Conservation (phyloP, 371 early-diverging fungal species). For the Nosema granulosis region DNA sequence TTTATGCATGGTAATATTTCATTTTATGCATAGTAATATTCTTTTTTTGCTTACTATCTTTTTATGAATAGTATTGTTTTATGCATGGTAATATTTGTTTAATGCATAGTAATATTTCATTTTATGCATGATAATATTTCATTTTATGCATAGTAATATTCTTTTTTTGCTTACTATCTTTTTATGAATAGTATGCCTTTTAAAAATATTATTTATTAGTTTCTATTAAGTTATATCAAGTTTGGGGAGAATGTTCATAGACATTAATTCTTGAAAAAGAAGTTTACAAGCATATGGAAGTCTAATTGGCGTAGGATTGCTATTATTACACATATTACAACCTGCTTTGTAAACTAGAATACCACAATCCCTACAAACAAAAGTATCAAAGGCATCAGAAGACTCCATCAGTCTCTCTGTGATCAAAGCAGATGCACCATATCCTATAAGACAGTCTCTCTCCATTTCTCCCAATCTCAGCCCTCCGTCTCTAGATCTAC, state of each 20-base stretch:
- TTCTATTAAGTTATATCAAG: conserved; percentile 58
- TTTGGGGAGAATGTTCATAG: conserved; percentile 88
- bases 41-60: too few species aligned
- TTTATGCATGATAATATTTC: too few species aligned
- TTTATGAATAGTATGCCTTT: too few species aligned
- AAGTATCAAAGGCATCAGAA: conserved; percentile 83
- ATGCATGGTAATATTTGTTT: too few species aligned
- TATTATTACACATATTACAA: conserved; percentile 73
- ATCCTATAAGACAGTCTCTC: conserved; percentile 89
- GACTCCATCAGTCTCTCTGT: conserved; percentile 87
- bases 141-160: too few species aligned
- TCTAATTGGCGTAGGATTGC: conserved; percentile 77
- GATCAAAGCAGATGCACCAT: conserved; percentile 84
- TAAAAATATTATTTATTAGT: too few species aligned
- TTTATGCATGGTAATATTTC: too few species aligned
- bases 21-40: too few species aligned
- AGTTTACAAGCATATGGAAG: conserved; percentile 81
- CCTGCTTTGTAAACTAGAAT: conserved; percentile 79
- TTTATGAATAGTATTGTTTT: too few species aligned
- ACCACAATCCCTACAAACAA: conserved; percentile 84
- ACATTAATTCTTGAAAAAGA: conserved; percentile 83
- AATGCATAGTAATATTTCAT: too few species aligned
- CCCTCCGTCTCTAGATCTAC: conserved; percentile 92
- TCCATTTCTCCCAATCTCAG: conserved; percentile 97
- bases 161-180: too few species aligned